A percentile compares a stretch with the other conserved stretches of the same genome.
phyloP scores from a whole-genome alignment of 306 rosid species.

The Hippophae rhamnoides region DNA sequence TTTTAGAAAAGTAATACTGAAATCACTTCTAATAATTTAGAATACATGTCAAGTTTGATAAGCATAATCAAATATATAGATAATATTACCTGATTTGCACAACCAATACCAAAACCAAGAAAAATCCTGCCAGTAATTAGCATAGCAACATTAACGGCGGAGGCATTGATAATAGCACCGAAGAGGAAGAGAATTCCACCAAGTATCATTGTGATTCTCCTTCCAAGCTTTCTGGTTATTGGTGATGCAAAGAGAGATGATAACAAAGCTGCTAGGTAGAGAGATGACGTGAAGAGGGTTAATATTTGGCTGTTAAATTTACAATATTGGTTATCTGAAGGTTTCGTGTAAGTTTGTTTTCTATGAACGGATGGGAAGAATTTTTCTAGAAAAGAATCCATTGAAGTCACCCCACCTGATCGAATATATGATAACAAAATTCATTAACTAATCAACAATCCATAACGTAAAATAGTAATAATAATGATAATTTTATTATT shows the following conservation, averaged over 20 bases:
- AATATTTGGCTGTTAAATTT: conserved; percentile 52
- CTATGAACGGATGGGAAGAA: conserved; percentile 58
- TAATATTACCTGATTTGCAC: conserved; percentile 54
- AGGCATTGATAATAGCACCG: conserved; percentile 60
- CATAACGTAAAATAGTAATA: background rate
- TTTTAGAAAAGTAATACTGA: no score
- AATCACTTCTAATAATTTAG: no score
- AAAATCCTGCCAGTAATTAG: conserved; percentile 63
- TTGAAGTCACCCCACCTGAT: conserved; percentile 76
- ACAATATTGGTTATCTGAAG: conserved; percentile 50
- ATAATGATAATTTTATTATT: background rate
- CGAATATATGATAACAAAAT: background rate
- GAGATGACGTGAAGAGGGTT: conserved; percentile 70
- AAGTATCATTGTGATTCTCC: conserved; percentile 46
- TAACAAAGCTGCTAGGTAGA: conserved; percentile 61
- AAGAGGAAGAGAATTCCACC: conserved; percentile 51
- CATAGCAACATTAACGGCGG: conserved; percentile 39
- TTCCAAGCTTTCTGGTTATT: conserved; percentile 36
- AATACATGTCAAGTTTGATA: background rate
- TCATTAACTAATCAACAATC: no score
- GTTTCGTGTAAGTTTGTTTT: conserved; percentile 16
- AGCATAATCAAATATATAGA: no score
- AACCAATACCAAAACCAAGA: conserved; percentile 81
- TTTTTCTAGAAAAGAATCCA: conserved; percentile 46
- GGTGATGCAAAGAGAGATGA: conserved; percentile 36